Evolutionary conservation across 768 basidiomycete species (phyloP), one percentile per base, ranked within the genome.

Genomic region (Mycena galopus): DNA sequence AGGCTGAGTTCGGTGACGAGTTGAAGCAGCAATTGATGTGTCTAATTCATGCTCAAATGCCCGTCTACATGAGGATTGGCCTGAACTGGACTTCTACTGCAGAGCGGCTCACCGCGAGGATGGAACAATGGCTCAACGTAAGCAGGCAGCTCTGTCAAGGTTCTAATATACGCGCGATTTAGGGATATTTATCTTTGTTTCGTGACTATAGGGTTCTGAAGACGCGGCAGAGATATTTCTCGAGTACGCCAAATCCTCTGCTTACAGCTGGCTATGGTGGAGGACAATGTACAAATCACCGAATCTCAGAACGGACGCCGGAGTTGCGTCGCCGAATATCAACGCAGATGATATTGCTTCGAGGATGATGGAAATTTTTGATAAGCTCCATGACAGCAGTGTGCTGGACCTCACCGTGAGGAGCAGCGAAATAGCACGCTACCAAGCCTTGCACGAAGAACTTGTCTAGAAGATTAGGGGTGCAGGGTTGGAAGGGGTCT

Each of bases 341-440:
- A 30, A 25, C 16, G 51, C 25, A 2, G 51, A 53, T 55, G 50
- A 65, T 5, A 65, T 39, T 21, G 11, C 29, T 8, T 14, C 25
- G 25, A 21, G 2, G 51, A 17, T 27, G 14, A 25, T 35, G 47
- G 14, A 25, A 27, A 21, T 21, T 17, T 21, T 21, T 44, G 11
- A 11, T n/a, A 23, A 60, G 4, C 35, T n/a, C 57, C 11, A 0
- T n/a, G 42, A 30, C 30, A 19, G 2, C 4, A 25, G 33, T 64
- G 51, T 1, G 32, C n/a, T 35, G 10, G 25, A 65, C 19, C 23
- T 55, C 51, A 39, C 27, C 23, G 51, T 55, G 50, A 39, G 9
- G 23, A 30, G 35, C 37, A 55, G 35, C 50, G 50, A 65, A 32
- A 55, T 65, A 55, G 63, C 32, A 35, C 63, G 53, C 27, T 65